phyloP scores from a whole-genome alignment of 2,329 filamentous ascomycete genomes.

The Fusarium equiseti region DNA sequence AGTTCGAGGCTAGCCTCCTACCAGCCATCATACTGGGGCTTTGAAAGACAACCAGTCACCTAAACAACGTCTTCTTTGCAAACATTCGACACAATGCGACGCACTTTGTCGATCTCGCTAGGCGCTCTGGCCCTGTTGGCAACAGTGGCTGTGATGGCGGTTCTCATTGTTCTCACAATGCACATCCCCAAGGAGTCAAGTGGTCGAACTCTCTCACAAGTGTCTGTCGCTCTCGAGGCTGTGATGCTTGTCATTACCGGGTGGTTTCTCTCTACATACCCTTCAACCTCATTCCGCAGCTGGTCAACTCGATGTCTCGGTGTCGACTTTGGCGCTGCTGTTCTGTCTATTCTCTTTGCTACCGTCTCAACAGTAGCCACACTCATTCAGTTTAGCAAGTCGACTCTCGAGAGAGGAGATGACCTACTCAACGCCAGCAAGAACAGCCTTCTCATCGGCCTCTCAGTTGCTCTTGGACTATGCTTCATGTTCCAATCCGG shows the following conservation, averaged over 20 bases:
- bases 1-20: slow-evolving; percentile 36
- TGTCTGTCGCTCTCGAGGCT: slow-evolving; percentile 49
- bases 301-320: slow-evolving; percentile 43
- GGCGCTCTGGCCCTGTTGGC: slow-evolving; percentile 41
- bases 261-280: slow-evolving; percentile 53
- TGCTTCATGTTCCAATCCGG: slow-evolving; percentile 62
- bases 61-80: slow-evolving; percentile 9
- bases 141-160: slow-evolving; percentile 37
- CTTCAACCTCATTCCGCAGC: slow-evolving; percentile 37
- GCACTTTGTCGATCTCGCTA: slow-evolving; percentile 33
- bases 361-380: slow-evolving; percentile 59
- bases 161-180: slow-evolving; percentile 39
- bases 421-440: slow-evolving; percentile 29
- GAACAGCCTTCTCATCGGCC: slow-evolving; percentile 57
- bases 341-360: slow-evolving; percentile 59
- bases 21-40: slow-evolving; percentile 17
- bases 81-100: slow-evolving; percentile 35
- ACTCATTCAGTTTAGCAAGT: slow-evolving; percentile 55
- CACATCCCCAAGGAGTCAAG: slow-evolving; percentile 40
- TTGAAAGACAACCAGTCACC: slow-evolving; percentile 14
- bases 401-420: slow-evolving; percentile 29
- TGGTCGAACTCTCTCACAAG: slow-evolving; percentile 43
- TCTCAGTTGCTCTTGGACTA: slow-evolving; percentile 59
- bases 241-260: slow-evolving; percentile 43
- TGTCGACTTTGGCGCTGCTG: slow-evolving; percentile 46